Evolutionary conservation across 768 basidiomycete genomes (phyloP), one percentile per base, ranked within the genome.

Genomic region (Flagelloscypha sp.): DNA sequence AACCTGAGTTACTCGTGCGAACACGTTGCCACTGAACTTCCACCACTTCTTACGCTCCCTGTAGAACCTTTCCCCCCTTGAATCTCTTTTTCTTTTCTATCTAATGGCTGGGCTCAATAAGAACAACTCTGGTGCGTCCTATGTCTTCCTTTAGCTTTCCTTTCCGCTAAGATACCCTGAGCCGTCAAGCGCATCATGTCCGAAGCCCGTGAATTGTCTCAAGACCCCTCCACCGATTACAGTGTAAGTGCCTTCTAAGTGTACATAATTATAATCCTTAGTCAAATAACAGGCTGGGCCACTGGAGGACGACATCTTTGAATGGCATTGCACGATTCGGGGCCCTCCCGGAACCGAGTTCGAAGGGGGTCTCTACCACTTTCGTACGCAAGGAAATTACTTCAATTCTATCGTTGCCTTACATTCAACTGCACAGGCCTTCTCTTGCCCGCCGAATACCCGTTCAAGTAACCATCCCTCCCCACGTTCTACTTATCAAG

Each of bases 271-370:
- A 24, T 27, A 22, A n/a, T n/a, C n/a, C n/a, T n/a, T n/a, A n/a
- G n/a, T n/a, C n/a, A n/a, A n/a, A n/a, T n/a, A n/a, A n/a, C n/a
- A n/a, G n/a, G n/a, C n/a, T n/a, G n/a, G n/a, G n/a, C n/a, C n/a
- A n/a, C n/a, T n/a, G n/a, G n/a, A n/a, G n/a, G n/a, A n/a, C n/a
- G n/a, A n/a, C n/a, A n/a, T n/a, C 8, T 59, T 81, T 66, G 76
- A 93, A 68, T 98, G 94, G 94, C 93, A 97, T 53, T 95, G 90
- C 53, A 97, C 94, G n/a, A 69, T 98, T 36, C 79, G 89, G 42
- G 94, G 93, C 2, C 76, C 92, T 1, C 52, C 71, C 10, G 87
- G 79, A 11, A 92, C 89, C 24, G 92, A 97, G 54, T 98, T 84
- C 43, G 86, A 89, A 56, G 89, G 87, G 35, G 94, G 93, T 29